Conservation (phyloP, 2,329 filamentous ascomycete genomes). For the Scedosporium boydii region DNA sequence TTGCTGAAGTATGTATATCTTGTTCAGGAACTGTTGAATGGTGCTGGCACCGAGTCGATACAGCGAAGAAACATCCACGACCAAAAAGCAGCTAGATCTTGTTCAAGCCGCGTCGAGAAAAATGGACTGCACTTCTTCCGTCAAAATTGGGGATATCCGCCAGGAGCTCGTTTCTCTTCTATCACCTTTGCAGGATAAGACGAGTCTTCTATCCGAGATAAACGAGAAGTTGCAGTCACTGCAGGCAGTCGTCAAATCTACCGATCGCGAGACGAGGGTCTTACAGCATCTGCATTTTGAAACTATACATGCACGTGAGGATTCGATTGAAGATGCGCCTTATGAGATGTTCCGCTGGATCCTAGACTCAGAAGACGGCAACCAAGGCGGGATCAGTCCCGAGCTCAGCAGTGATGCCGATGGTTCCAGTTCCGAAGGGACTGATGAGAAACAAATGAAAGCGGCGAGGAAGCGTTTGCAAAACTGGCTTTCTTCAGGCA, state of each 20-base stretch:
- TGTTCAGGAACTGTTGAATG: background rate
- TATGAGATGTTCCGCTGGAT: background rate
- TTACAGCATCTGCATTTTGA: background rate
- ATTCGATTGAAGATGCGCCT: background rate
- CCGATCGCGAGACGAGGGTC: background rate
- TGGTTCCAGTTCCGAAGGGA: too few relatives aligned
- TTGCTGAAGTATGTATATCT: background rate
- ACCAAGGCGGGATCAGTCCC: too few relatives aligned
- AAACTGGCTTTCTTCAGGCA: conserved; percentile 3
- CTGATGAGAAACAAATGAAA: background rate
- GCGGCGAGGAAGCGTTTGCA: conserved; percentile 1
- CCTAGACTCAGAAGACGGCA: background rate
- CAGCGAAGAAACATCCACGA: background rate
- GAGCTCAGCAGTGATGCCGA: too few relatives aligned
- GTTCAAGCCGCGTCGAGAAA: background rate
- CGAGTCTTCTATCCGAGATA: too few relatives aligned
- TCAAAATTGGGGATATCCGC: background rate
- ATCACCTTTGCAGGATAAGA: too few relatives aligned
- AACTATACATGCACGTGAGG: background rate
- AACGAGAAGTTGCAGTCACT: background rate
- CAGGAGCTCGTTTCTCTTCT: too few relatives aligned
- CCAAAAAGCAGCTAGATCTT: background rate
- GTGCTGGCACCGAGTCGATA: background rate
- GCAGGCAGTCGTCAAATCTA: background rate
- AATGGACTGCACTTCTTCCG: background rate